Conservation (phyloP, 2,329 filamentous ascomycete species). For the Xylariaceae sp. region DNA sequence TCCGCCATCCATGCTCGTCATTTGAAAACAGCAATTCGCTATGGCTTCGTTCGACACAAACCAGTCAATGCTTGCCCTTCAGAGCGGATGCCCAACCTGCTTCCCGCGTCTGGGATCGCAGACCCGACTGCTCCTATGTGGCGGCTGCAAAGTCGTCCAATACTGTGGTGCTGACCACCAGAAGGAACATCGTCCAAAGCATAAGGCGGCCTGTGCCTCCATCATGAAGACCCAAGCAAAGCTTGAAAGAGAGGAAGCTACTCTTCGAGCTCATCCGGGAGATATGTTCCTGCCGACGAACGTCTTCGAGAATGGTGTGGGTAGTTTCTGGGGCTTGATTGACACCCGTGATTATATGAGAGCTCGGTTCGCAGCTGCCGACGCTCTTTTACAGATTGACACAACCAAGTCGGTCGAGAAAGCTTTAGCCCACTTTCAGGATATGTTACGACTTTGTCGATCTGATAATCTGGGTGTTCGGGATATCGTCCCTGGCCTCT, state of each 20-base stretch:
- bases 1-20: slow-evolving; percentile 1
- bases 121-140: slow-evolving; percentile 18
- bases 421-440: slow-evolving; percentile 15
- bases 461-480: slow-evolving; percentile 21
- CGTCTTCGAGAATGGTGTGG: slow-evolving; percentile 29
- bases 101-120: slow-evolving; percentile 5
- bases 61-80: slow-evolving; percentile 4
- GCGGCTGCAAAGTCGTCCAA: slow-evolving; percentile 23
- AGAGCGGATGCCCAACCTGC: slow-evolving; percentile 12
- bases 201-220: slow-evolving; percentile 23
- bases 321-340: slow-evolving; percentile 31
- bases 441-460: slow-evolving; percentile 20
- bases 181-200: slow-evolving; percentile 16
- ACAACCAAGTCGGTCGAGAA: slow-evolving; percentile 27
- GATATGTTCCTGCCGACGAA: slow-evolving; percentile 23
- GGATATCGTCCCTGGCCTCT: slow-evolving; percentile 21
- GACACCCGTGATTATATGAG: slow-evolving; percentile 36
- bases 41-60: slow-evolving; percentile 5
- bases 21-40: neutral
- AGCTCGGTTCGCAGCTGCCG: slow-evolving; percentile 26
- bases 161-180: slow-evolving; percentile 28
- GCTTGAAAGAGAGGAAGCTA: slow-evolving; percentile 22
- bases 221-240: slow-evolving; percentile 16
- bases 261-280: slow-evolving; percentile 16
- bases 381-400: slow-evolving; percentile 28